These are phyloP conservation scores for Candida palmyrensis DNA, from an alignment of 805 yeast genomes.

Conservation along the genomic window DNA sequence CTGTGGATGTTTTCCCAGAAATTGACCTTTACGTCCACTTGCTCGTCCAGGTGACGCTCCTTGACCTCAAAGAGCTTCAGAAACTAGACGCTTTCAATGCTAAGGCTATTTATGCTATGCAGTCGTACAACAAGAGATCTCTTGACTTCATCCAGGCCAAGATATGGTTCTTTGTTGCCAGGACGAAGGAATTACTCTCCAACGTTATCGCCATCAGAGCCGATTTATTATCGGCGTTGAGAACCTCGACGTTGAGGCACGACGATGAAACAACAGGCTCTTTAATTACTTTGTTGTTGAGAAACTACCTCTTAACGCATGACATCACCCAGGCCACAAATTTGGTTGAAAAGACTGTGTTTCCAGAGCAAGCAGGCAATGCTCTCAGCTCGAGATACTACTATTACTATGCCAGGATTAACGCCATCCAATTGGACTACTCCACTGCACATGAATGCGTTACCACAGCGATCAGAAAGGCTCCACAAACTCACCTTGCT, in stretches of 20 bases:
- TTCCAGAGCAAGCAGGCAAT: constrained; percentile 75
- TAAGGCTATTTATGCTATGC: constrained; percentile 48
- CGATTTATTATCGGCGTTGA: constrained; percentile 64
- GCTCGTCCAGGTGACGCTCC: constrained; percentile 68
- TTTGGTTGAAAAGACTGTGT: constrained; percentile 81
- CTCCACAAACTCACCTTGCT: constrained; percentile 85
- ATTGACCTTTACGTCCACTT: constrained; percentile 75
- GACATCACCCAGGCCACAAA: constrained; percentile 86
- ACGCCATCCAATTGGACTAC: constrained; percentile 89
- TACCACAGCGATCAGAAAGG: constrained; percentile 92
- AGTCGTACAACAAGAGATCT: constrained; percentile 70
- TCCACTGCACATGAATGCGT: constrained; percentile 85
- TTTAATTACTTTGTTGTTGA: constrained; percentile 75
- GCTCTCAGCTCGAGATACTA: constrained; percentile 88
- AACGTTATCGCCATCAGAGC: constrained; percentile 60
- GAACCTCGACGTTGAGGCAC: constrained; percentile 88
- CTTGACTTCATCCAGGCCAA: constrained; percentile 85
- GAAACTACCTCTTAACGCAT: constrained; percentile 72
- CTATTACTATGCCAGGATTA: constrained; percentile 86
- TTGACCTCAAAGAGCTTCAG: constrained; percentile 52
- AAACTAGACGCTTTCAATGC: constrained; percentile 51
- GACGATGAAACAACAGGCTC: constrained; percentile 90
- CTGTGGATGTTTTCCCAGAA: constrained; percentile 60
- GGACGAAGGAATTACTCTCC: constrained; percentile 62
- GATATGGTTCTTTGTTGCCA: constrained; percentile 85